Evolutionary conservation across 148 eudicot species (phyloP).

Genomic region (Vaccinium darrowii): DNA sequence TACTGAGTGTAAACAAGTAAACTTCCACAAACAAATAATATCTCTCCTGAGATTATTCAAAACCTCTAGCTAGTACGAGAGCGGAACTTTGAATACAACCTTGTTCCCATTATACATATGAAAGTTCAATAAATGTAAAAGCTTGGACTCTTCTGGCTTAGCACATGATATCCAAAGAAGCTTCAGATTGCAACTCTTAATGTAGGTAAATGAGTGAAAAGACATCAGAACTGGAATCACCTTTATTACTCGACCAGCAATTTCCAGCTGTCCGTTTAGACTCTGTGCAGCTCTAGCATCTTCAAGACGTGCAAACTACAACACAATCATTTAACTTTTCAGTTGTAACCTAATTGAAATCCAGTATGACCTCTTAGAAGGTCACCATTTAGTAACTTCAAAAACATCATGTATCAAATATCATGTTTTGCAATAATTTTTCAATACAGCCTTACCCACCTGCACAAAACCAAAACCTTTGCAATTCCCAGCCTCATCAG

Average conservation of each 20-base stretch:
- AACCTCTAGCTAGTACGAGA: neutral
- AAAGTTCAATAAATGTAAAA: neutral
- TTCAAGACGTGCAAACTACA: conserved; percentile 91
- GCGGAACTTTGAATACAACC: neutral
- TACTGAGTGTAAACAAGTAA: neutral
- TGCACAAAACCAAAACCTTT: conserved; percentile 96
- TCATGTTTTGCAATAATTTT: neutral
- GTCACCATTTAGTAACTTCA: neutral
- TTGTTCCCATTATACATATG: neutral
- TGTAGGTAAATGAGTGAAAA: neutral
- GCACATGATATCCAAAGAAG: neutral
- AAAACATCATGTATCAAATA: neutral
- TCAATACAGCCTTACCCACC: conserved; percentile 36
- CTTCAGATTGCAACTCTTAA: neutral
- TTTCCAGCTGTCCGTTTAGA: conserved; percentile 83
- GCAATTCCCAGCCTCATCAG: conserved; percentile 68
- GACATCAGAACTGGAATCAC: conserved; percentile 26
- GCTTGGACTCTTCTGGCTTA: neutral
- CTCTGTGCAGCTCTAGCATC: conserved; percentile 83
- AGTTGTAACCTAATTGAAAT: neutral
- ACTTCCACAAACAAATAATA: neutral
- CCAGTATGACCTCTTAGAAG: neutral
- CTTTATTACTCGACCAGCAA: conserved; percentile 88
- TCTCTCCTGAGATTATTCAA: neutral
- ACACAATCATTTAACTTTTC: conserved; percentile 2